Evolutionary conservation across 2,329 filamentous ascomycete genomes (phyloP).

Genomic region (Elsinoe arachidis): DNA sequence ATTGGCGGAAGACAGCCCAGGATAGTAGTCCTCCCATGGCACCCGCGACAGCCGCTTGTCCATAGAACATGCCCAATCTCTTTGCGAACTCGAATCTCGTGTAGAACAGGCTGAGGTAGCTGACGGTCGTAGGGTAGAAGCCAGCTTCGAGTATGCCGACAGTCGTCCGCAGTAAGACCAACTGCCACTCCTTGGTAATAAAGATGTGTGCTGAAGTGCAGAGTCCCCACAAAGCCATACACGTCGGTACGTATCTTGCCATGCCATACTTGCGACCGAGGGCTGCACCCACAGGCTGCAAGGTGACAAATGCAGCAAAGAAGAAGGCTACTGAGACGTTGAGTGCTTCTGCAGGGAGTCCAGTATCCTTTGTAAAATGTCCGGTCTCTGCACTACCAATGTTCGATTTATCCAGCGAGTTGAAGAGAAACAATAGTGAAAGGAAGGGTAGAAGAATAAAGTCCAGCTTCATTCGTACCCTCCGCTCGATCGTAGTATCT

Average conservation of each 20-base stretch:
- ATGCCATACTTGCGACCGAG: constrained; percentile 50
- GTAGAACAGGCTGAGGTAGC: constrained; percentile 52
- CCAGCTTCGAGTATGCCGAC: constrained; percentile 46
- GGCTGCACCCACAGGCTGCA: constrained; percentile 49
- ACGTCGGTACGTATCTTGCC: constrained; percentile 47
- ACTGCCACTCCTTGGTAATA: constrained; percentile 39
- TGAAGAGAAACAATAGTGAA: constrained; percentile 44
- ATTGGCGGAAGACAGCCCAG: constrained; percentile 41
- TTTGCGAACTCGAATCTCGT: constrained; percentile 49
- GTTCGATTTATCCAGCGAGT: constrained; percentile 46
- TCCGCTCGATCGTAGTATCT: constrained; percentile 20
- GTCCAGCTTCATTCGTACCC: constrained; percentile 42
- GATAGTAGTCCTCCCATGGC: constrained; percentile 49
- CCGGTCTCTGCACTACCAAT: constrained; percentile 50
- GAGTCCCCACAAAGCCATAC: constrained; percentile 48
- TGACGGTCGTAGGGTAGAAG: constrained; percentile 51
- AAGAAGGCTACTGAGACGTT: constrained; percentile 50
- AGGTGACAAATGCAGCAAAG: constrained; percentile 50
- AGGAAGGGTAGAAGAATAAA: constrained; percentile 43
- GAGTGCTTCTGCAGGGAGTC: constrained; percentile 43
- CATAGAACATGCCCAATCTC: constrained; percentile 48
- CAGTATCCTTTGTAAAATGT: constrained; percentile 50
- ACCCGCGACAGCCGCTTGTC: constrained; percentile 48
- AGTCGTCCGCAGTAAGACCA: constrained; percentile 37
- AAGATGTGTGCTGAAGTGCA: constrained; percentile 41